Percentiles rank a stretch among this genome's conserved stretches.
These are phyloP conservation scores for Colletotrichum sp. DNA, from an alignment of 2,329 filamentous ascomycete species.

Conservation along the genomic window DNA sequence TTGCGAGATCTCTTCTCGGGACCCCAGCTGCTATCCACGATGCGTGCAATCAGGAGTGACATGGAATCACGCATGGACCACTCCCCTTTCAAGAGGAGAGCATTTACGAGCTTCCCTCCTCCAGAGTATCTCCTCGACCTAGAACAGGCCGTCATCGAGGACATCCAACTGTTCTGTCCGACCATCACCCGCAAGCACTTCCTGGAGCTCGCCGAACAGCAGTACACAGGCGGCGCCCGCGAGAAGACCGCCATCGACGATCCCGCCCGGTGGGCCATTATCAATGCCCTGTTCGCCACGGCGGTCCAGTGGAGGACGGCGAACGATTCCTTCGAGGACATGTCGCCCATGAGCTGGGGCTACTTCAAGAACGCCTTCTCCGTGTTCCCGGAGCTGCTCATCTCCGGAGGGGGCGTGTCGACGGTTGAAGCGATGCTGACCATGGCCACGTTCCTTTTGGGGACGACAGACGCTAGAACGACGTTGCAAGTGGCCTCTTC, in stretches of 20 bases:
- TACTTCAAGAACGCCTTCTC: constrained; percentile 19
- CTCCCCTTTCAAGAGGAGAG: neutral
- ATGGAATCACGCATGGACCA: neutral
- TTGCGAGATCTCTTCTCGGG: neutral
- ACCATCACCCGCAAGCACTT: neutral
- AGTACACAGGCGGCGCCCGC: neutral
- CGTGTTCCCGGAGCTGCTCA: constrained; percentile 3
- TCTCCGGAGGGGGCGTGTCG: neutral
- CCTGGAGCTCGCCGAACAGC: neutral
- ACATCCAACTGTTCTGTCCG: constrained; percentile 4
- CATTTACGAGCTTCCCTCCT: neutral
- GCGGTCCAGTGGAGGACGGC: neutral
- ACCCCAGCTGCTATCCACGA: neutral
- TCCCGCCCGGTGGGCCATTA: neutral
- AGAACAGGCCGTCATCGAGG: neutral
- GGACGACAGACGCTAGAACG: constrained; percentile 1
- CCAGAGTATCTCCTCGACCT: neutral
- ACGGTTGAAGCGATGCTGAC: constrained; percentile 9
- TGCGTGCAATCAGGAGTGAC: neutral
- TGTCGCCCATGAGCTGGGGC: neutral
- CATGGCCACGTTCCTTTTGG: constrained; percentile 6
- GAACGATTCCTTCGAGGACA: constrained; percentile 2
- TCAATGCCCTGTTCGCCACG: neutral
- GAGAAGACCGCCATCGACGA: neutral
- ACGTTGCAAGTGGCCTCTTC: neutral